Percentiles rank a stretch among this genome's conserved stretches.
These are phyloP conservation scores for Entonaema liquescens DNA, from an alignment of 495 filamentous ascomycete genomes.

Conservation along the genomic window DNA sequence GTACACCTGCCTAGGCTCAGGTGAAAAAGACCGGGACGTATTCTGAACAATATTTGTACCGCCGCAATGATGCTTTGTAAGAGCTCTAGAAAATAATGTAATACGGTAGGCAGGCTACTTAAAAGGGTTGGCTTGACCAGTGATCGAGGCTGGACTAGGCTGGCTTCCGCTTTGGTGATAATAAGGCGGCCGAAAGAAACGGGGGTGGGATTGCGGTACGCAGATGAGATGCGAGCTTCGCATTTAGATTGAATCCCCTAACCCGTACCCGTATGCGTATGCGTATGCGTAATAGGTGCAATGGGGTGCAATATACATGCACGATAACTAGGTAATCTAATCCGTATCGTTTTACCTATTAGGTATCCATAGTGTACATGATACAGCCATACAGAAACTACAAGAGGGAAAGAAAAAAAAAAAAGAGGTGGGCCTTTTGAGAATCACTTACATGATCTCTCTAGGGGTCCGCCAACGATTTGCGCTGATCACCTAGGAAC, in stretches of 20 bases:
- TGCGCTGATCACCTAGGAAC: constrained; percentile 38
- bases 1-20: no score
- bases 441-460: constrained; percentile 39
- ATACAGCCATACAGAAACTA: background rate
- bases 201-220: constrained; percentile 27
- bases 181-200: constrained; percentile 21
- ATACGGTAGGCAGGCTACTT: background rate
- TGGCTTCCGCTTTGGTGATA: constrained; percentile 2
- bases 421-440: constrained; percentile 26
- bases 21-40: no score
- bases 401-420: background rate
- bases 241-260: constrained; percentile 21
- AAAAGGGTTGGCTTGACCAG: constrained; percentile 15
- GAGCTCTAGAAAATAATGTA: constrained; percentile 8
- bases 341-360: constrained; percentile 18
- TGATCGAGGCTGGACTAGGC: constrained; percentile 32
- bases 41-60: no score
- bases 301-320: constrained; percentile 3
- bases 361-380: background rate
- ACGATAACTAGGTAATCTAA: constrained; percentile 3
- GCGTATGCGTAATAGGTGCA: background rate
- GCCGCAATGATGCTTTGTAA: constrained; percentile 38
- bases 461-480: constrained; percentile 19
- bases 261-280: background rate
- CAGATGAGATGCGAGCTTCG: constrained; percentile 25